Base-by-base conservation (phyloP, 2,329 filamentous ascomycete species). In the Polytolypa hystricis region DNA sequence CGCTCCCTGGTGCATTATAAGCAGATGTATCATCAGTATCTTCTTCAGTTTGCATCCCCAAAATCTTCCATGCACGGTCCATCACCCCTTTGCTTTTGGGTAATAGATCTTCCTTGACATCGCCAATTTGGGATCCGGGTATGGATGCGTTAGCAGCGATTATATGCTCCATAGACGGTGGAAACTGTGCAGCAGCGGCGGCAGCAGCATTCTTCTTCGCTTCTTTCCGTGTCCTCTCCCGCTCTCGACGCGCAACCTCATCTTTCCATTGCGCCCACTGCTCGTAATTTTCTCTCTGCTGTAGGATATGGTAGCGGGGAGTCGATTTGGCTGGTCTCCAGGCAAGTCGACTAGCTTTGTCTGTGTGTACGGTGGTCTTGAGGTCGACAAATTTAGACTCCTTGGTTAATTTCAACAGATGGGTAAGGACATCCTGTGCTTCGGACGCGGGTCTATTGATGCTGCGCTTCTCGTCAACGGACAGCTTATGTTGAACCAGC, bases 221-320 rank as follows among this genome's bases (percentile, higher is more conserved):
- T n/a, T 45, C 51, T 23, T 60, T 56, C 28, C 61, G 57, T 37
- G 58, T 54, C 31, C 55, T 53, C 41, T 58, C 53, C 21, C 58
- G 52, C 36, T 62, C 57, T 18, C 58, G 49, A 36, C 49, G 41
- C 15, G 57, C 58, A 34, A 64, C 56, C 15, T 64, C 61, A 17
- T 62, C 52, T 36, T 56, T 56, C 61, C 61, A 64, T 47, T 63
- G 59, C 11, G 57, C 51, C 62, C 65, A 66, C 38, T 60, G 60
- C 42, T 66, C 62, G 42, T 63, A 64, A 31, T 65, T 55, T 42
- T 66, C 64, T 21, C 63, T 60, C 35, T 64, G 62, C 26, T 57
- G 56, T 5, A 66, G 56, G 4, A 62, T 54, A 39, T 61, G 60
- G 44, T 65, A 66, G 7, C 57, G 53, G 12, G 61, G 55, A 18